Conservation (phyloP, 2,329 filamentous ascomycete genomes). For the Aspergillus quadrilineatus region DNA sequence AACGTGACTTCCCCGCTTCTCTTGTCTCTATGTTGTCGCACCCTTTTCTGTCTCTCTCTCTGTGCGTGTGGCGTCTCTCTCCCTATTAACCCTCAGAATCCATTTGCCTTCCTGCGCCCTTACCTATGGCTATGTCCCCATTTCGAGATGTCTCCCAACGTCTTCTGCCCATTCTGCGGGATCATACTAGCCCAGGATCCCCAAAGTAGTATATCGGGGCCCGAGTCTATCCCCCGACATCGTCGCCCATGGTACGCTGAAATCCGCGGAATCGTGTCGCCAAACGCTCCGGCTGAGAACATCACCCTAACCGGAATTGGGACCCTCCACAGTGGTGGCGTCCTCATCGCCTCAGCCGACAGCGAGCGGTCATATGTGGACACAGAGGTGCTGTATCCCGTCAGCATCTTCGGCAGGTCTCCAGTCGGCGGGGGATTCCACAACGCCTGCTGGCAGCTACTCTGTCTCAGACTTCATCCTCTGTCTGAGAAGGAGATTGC, state of each 20-base stretch:
- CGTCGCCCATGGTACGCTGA: constrained; percentile 10
- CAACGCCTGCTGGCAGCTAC: constrained; percentile 18
- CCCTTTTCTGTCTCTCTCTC: too few relatives aligned
- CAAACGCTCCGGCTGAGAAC: neutral
- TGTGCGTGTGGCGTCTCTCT: too few relatives aligned
- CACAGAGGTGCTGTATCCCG: neutral
- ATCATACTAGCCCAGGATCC: constrained; percentile 10
- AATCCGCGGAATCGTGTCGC: constrained; percentile 10
- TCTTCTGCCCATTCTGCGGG: constrained; percentile 15
- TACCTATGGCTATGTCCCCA: too few relatives aligned
- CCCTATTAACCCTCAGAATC: too few relatives aligned
- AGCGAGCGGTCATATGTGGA: constrained; percentile 4
- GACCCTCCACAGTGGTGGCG: neutral
- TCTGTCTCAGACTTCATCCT: constrained; percentile 9
- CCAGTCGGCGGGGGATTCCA: constrained; percentile 11
- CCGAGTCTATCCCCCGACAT: neutral
- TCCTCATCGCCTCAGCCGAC: constrained; percentile 1
- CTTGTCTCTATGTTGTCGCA: too few relatives aligned
- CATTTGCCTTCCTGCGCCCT: too few relatives aligned
- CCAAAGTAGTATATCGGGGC: neutral
- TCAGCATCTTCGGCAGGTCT: neutral
- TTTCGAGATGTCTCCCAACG: neutral
- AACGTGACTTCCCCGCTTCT: too few relatives aligned
- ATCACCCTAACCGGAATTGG: constrained; percentile 10
- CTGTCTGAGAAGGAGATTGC: neutral